Base-by-base conservation (phyloP, 1,284 basidiomycete species). In the Somion occarium region DNA sequence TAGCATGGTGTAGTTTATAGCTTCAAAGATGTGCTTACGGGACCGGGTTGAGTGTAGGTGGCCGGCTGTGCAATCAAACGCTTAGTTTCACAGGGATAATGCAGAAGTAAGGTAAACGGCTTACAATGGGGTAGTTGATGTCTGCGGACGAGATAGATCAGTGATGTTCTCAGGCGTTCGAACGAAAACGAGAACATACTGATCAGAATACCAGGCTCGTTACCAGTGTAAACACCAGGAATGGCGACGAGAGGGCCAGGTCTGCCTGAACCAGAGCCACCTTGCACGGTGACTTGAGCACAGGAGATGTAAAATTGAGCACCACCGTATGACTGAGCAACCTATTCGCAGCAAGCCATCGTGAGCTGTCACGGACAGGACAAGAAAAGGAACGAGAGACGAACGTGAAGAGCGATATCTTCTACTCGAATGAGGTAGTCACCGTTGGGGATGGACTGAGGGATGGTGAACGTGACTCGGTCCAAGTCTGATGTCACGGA, bases 331-430 rank as follows among this genome's bases (percentile, higher is more conserved):
- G 55, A 59, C 42, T 49, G 52, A 15, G 63, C 64, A 50, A 57
- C 56, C 58, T 76, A 44, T 22, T 2, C 20, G 23, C n/a, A n/a
- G n/a, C n/a, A 23, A 61, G 52, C 45, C 56, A 53, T 43, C 48
- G 52, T 44, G 37, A 50, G 46, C 52, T 39, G 51, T 20, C 23
- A 18, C 9, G 41, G n/a, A 45, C 52, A 71, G n/a, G n/a, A n/a
- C n/a, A n/a, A n/a, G n/a, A n/a, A n/a, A n/a, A n/a, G n/a, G n/a
- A n/a, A n/a, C n/a, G 61, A 58, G 26, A 18, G 25, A 54, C 70
- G 53, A 53, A 82, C 85, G 69, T 93, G 91, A 3, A 94, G 73
- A 39, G 75, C 75, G 50, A 77, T 74, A 20, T 73, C 65, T 56
- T 79, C 76, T 59, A 73, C 69, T 45, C 76, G 74, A 54, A 79